A percentile compares a stretch with the other conserved stretches of the same genome.
phyloP scores from a whole-genome alignment of 768 basidiomycete genomes.

The Rhizopogon vulgaris region DNA sequence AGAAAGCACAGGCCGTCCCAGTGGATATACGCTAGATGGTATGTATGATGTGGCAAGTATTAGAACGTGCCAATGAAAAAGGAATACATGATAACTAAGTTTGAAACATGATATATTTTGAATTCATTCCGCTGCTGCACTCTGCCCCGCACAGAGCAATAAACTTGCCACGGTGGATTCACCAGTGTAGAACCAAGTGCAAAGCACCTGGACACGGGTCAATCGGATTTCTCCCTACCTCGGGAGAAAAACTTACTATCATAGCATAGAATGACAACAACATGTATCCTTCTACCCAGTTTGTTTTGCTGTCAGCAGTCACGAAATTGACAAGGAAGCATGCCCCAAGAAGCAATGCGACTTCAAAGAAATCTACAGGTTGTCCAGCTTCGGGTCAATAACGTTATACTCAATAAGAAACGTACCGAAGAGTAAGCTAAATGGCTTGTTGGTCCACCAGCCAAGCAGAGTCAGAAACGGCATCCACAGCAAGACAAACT shows the following conservation, averaged over 20 bases:
- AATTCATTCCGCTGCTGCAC: constrained; percentile 15
- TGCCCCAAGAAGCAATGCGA: constrained; percentile 56
- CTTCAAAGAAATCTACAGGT: constrained; percentile 57
- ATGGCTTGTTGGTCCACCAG: constrained; percentile 59
- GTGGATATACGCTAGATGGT: background rate
- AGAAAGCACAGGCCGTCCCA: background rate
- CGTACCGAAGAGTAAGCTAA: constrained; percentile 65
- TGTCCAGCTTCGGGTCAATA: background rate
- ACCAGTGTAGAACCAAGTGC: constrained; percentile 63
- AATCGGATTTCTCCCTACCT: background rate
- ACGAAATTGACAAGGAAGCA: constrained; percentile 79
- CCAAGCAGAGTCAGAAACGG: constrained; percentile 62
- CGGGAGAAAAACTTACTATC: constrained; percentile 38
- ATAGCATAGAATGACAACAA: constrained; percentile 65
- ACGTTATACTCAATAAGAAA: background rate
- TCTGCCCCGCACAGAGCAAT: constrained; percentile 25
- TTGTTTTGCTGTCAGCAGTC: constrained; percentile 72
- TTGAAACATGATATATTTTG: constrained; percentile 2
- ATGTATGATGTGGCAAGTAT: background rate
- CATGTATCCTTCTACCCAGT: constrained; percentile 68
- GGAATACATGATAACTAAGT: constrained; percentile 14
- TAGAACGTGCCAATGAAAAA: background rate
- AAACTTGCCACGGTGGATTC: constrained; percentile 48
- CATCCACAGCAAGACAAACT: constrained; percentile 77
- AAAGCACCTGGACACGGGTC: constrained; percentile 40